Percentiles rank a stretch among this genome's conserved stretches.
Evolutionary conservation across 2,329 filamentous ascomycete species (phyloP).

Genomic region (Chalara sp.): DNA sequence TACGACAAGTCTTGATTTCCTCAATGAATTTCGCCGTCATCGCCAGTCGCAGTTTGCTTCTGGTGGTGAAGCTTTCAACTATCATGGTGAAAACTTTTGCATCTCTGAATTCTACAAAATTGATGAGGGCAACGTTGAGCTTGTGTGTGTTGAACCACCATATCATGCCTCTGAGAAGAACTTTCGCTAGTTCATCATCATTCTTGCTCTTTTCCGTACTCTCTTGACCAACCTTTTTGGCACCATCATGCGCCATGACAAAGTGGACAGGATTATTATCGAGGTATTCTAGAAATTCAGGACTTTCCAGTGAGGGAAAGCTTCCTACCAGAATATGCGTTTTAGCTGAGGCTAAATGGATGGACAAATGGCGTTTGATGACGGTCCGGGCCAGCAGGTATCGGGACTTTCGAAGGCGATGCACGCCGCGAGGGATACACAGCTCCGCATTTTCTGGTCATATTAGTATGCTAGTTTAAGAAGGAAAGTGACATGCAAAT

Average conservation of each 20-base stretch:
- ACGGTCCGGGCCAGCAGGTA: conserved; percentile 56
- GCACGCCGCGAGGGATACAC: conserved; percentile 43
- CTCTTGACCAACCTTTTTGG: conserved; percentile 9
- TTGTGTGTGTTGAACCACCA: conserved; percentile 46
- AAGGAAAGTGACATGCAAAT: not conserved
- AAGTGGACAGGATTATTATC: conserved; percentile 52
- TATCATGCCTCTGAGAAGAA: conserved; percentile 38
- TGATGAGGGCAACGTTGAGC: conserved; percentile 56
- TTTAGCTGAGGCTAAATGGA: conserved; percentile 17
- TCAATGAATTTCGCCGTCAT: conserved; percentile 10
- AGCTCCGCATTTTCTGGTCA: conserved; percentile 38
- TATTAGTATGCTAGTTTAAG: not conserved
- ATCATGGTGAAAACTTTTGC: conserved; percentile 41
- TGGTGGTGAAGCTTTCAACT: conserved; percentile 28
- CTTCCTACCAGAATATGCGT: conserved; percentile 31
- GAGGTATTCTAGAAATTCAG: conserved; percentile 50
- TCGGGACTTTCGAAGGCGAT: conserved; percentile 24
- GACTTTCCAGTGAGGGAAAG: conserved; percentile 37
- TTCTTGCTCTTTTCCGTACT: not conserved
- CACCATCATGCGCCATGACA: conserved; percentile 61
- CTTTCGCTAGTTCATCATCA: conserved; percentile 13
- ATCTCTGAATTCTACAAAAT: conserved; percentile 55
- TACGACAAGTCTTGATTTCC: conserved; percentile 3
- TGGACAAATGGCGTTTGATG: conserved; percentile 53
- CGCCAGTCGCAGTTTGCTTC: conserved; percentile 12